These are phyloP conservation scores for Cordyceps tenuipes DNA, from an alignment of 2,329 filamentous ascomycete species.

Conservation along the genomic window DNA sequence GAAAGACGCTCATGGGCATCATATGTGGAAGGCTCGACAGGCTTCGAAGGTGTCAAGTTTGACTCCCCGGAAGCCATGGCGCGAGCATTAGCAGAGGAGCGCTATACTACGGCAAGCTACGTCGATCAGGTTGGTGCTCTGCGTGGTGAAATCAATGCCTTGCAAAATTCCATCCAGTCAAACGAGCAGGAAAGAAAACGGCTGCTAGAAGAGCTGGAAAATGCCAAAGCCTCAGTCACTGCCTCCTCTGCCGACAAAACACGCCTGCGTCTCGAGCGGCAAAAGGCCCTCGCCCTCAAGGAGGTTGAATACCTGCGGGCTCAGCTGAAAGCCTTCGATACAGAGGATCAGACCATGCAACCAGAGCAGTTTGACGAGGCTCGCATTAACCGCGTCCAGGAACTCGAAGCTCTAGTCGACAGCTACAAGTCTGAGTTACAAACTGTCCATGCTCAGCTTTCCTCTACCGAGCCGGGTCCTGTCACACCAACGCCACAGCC, in stretches of 20 bases:
- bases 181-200: constrained; percentile 62
- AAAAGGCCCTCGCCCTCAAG: constrained; percentile 76
- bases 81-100: constrained; percentile 72
- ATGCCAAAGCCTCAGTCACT: constrained; percentile 46
- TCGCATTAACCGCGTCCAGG: constrained; percentile 64
- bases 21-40: constrained; percentile 64
- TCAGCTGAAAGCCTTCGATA: constrained; percentile 80
- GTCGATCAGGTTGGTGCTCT: constrained; percentile 71
- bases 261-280: constrained; percentile 70
- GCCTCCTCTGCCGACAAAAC: constrained; percentile 53
- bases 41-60: constrained; percentile 60
- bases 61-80: constrained; percentile 84
- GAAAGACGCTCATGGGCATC: constrained; percentile 81
- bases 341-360: constrained; percentile 80
- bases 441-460: constrained; percentile 64
- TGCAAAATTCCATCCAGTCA: constrained; percentile 63
- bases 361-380: constrained; percentile 69
- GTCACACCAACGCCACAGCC: constrained; percentile 28
- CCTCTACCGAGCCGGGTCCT: constrained; percentile 46
- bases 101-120: constrained; percentile 70
- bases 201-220: constrained; percentile 62
- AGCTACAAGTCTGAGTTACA: constrained; percentile 78
- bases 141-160: constrained; percentile 69
- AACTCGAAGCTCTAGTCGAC: constrained; percentile 80
- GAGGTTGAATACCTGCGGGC: constrained; percentile 91